Evolutionary conservation across 192 early-diverging fungal genomes (phyloP).

Genomic region (Spinellus fusiger): DNA sequence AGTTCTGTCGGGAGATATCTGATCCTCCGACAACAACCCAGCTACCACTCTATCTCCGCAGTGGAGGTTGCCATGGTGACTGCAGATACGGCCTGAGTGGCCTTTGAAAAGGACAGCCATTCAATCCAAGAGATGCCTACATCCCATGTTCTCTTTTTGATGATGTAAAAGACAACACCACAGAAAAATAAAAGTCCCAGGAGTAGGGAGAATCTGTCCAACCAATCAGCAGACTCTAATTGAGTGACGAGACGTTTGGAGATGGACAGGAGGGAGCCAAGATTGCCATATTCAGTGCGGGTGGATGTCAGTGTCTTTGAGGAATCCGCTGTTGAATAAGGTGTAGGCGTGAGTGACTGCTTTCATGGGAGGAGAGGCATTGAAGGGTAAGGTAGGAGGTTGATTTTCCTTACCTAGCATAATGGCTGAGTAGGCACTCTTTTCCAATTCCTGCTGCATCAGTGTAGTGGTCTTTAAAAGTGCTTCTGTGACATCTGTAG

Average conservation of each 20-base stretch:
- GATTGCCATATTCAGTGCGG: conserved; percentile 49
- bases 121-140: conserved; percentile 35
- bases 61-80: neutral
- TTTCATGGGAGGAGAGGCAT: no score
- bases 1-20: no score
- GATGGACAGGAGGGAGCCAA: conserved; percentile 42
- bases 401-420: conserved; percentile 41
- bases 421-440: conserved; percentile 47
- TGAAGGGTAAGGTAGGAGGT: neutral
- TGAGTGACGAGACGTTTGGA: conserved; percentile 59
- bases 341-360: neutral
- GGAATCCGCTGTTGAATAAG: conserved; percentile 43
- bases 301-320: conserved; percentile 46
- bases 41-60: no score
- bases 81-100: neutral
- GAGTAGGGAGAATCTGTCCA: conserved; percentile 52
- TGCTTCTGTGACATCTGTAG: conserved; percentile 53
- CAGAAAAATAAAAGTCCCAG: conserved; percentile 58
- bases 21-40: no score
- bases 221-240: conserved; percentile 62
- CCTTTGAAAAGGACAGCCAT: conserved; percentile 12
- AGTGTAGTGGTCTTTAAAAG: conserved; percentile 51
- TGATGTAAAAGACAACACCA: conserved; percentile 54
- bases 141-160: conserved; percentile 58
- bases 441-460: conserved; percentile 63